phyloP scores from a whole-genome alignment of 2,329 filamentous ascomycete genomes.

The Fusarium sterilihyphosum region DNA sequence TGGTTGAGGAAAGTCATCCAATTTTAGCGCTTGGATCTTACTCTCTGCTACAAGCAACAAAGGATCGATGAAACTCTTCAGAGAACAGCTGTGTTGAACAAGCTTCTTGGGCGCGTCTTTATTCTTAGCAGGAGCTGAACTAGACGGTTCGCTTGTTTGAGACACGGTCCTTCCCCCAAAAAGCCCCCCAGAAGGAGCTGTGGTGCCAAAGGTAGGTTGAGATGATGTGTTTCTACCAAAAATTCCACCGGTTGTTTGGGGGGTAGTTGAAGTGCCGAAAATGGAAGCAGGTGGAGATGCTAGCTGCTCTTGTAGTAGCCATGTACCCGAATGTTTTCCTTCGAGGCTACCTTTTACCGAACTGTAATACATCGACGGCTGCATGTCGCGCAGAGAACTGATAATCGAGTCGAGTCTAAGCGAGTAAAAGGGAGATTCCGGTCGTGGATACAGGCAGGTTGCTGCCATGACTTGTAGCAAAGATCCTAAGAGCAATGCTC shows the following conservation, averaged over 20 bases:
- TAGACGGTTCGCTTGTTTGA: background rate
- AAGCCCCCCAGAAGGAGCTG: background rate
- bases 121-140: background rate
- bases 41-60: background rate
- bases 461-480: background rate
- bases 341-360: rapidly evolving
- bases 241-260: background rate
- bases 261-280: background rate
- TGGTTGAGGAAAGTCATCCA: background rate
- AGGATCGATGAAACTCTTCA: background rate
- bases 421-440: background rate
- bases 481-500: background rate
- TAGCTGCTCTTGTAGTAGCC: background rate
- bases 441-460: background rate
- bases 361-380: background rate
- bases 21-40: background rate
- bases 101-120: background rate
- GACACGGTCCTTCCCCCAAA: background rate
- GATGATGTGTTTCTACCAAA: background rate
- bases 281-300: background rate
- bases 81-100: background rate
- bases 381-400: background rate
- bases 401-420: background rate
- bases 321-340: background rate
- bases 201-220: rapidly evolving